phyloP scores from a whole-genome alignment of 176 grass and related monocot genomes.

The Triticum urartu region DNA sequence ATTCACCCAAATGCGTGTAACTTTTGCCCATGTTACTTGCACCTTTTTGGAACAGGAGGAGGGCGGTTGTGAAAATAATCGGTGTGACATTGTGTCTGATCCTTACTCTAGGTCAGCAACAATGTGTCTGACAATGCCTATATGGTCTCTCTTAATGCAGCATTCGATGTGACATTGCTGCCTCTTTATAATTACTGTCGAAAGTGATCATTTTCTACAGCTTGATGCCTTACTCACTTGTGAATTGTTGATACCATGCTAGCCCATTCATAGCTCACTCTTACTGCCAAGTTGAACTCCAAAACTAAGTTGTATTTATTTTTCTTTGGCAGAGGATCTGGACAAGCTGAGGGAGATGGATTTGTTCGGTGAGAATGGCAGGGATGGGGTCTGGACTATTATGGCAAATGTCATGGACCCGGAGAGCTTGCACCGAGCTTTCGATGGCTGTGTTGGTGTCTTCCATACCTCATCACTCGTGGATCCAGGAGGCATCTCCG shows the following conservation, averaged over 20 bases:
- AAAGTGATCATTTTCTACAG: not conserved
- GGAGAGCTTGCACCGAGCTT: conserved; percentile 70
- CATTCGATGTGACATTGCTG: not conserved
- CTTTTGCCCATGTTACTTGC: not conserved
- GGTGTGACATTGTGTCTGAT: not conserved
- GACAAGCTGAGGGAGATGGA: conserved; percentile 95
- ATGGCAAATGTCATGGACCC: conserved; percentile 93
- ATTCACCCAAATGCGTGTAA: not conserved
- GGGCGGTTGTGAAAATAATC: not conserved
- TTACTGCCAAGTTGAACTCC: not conserved
- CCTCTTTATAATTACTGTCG: not conserved
- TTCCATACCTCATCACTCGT: conserved; percentile 94
- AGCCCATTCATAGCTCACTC: not conserved
- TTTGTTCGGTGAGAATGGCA: conserved; percentile 86
- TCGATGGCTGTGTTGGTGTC: conserved; percentile 76
- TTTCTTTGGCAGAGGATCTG: conserved; percentile 67
- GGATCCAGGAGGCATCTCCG: conserved; percentile 83
- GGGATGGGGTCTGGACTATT: conserved; percentile 84
- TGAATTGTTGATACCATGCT: not conserved
- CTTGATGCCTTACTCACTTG: not conserved
- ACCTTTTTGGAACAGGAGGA: not conserved
- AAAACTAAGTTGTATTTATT: not conserved
- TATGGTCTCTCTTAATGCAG: not conserved
- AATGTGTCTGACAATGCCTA: not conserved
- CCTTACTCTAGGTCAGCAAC: conserved; percentile 2